phyloP scores from a whole-genome alignment of 2,329 filamentous ascomycete genomes.

The Thermothelomyces thermophilus region DNA sequence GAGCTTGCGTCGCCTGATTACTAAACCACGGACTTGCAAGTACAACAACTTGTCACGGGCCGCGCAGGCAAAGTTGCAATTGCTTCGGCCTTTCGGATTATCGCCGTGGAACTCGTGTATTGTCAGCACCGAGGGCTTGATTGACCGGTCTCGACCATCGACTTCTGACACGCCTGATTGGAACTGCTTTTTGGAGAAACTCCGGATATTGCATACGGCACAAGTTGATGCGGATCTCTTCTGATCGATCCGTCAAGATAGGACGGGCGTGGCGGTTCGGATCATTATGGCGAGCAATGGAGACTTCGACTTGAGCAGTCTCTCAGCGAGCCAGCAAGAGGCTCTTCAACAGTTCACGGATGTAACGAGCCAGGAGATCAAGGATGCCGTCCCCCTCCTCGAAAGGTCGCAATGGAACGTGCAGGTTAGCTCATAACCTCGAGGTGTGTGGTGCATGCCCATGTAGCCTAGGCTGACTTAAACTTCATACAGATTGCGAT shows the following conservation, averaged over 20 bases:
- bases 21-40: no score
- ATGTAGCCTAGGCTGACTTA: neutral
- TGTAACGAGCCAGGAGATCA: conserved; percentile 75
- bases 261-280: neutral
- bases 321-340: conserved; percentile 71
- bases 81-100: no score
- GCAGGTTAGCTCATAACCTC: conserved; percentile 48
- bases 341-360: conserved; percentile 82
- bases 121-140: neutral
- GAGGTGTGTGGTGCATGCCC: neutral
- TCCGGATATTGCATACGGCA: neutral
- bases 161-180: neutral
- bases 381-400: conserved; percentile 71
- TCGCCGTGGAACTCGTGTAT: neutral
- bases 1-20: no score
- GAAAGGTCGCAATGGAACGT: conserved; percentile 94
- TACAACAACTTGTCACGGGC: no score
- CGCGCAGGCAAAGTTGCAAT: no score
- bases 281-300: conserved; percentile 37
- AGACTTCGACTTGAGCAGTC: conserved; percentile 57
- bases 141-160: neutral
- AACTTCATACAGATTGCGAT: conserved; percentile 69
- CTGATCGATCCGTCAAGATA: neutral
- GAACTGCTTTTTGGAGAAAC: neutral
- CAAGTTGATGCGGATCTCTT: neutral